phyloP scores from a whole-genome alignment of 177 flowering plant genomes.

The Vitis hybrid region DNA sequence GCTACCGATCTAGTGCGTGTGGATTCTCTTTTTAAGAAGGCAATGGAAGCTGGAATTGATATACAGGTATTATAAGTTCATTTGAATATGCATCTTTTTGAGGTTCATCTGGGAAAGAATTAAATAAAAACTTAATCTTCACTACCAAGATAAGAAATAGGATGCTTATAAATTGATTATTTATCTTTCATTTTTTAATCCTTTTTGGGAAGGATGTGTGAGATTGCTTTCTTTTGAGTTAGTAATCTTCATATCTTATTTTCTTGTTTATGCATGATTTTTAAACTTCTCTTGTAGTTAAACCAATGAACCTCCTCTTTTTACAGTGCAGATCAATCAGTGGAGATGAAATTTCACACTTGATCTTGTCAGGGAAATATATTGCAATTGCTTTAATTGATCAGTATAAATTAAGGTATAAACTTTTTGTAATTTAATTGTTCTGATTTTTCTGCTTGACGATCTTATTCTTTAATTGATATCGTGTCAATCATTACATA shows the following conservation, averaged over 20 bases:
- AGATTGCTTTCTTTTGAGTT: neutral
- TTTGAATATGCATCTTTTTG: neutral
- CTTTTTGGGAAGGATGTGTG: neutral
- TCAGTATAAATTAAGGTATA: constrained; percentile 72
- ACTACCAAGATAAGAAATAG: neutral
- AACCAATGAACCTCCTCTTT: constrained; percentile 26
- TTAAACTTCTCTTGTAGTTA: neutral
- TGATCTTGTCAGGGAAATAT: constrained; percentile 76
- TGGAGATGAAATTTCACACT: constrained; percentile 58
- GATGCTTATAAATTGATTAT: neutral
- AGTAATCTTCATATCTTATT: neutral
- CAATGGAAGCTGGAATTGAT: constrained; percentile 67
- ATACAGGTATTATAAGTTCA: constrained; percentile 61
- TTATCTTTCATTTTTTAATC: neutral
- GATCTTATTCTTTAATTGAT: too few relatives aligned
- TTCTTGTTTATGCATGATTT: neutral
- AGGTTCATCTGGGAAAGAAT: neutral
- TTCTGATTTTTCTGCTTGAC: neutral
- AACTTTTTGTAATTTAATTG: neutral
- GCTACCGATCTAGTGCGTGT: constrained; percentile 75
- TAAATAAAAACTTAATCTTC: too few relatives aligned
- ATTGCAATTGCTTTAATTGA: constrained; percentile 90
- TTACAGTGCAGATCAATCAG: constrained; percentile 87
- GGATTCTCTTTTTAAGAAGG: constrained; percentile 69
- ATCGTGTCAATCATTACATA: too few relatives aligned